A percentile compares a stretch with the other conserved stretches of the same genome.
These are phyloP conservation scores for Lepidium campestre DNA, from an alignment of 441 rosid genomes.

Conservation along the genomic window DNA sequence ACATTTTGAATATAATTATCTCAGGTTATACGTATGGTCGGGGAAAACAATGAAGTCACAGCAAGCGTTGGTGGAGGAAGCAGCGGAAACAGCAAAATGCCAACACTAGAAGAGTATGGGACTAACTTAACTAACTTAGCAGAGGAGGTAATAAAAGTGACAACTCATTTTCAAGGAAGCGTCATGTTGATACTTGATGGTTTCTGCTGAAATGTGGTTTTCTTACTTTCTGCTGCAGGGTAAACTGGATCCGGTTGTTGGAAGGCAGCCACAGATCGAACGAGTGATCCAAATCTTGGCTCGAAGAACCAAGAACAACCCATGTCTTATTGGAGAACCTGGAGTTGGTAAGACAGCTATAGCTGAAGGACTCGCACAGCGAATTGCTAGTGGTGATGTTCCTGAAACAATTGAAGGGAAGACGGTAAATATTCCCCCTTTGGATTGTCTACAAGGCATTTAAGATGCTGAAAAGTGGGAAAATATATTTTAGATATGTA, in stretches of 20 bases:
- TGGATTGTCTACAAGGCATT: background rate
- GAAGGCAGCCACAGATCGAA: slow-evolving; percentile 85
- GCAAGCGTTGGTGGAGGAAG: slow-evolving; percentile 79
- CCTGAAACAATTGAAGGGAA: slow-evolving; percentile 87
- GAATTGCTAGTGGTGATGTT: slow-evolving; percentile 81
- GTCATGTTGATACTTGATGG: background rate
- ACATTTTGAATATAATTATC: background rate
- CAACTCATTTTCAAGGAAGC: background rate
- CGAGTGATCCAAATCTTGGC: slow-evolving; percentile 87
- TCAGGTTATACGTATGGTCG: slow-evolving; percentile 97
- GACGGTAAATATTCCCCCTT: slow-evolving; percentile 40
- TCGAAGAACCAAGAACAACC: slow-evolving; percentile 90
- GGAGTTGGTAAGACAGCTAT: slow-evolving; percentile 99
- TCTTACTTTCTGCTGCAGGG: slow-evolving; percentile 47
- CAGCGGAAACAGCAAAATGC: slow-evolving; percentile 80
- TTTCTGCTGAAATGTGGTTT: background rate
- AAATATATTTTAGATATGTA: background rate
- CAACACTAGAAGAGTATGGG: slow-evolving; percentile 98
- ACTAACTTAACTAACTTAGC: slow-evolving; percentile 96
- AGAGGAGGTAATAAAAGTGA: slow-evolving; percentile 62
- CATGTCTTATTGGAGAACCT: slow-evolving; percentile 98
- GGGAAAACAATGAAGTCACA: slow-evolving; percentile 82
- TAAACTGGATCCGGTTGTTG: slow-evolving; percentile 93
- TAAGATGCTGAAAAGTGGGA: background rate
- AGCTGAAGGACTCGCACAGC: slow-evolving; percentile 92